Conservation (phyloP, 2,329 filamentous ascomycete genomes). For the Cladosporium colombiae region DNA sequence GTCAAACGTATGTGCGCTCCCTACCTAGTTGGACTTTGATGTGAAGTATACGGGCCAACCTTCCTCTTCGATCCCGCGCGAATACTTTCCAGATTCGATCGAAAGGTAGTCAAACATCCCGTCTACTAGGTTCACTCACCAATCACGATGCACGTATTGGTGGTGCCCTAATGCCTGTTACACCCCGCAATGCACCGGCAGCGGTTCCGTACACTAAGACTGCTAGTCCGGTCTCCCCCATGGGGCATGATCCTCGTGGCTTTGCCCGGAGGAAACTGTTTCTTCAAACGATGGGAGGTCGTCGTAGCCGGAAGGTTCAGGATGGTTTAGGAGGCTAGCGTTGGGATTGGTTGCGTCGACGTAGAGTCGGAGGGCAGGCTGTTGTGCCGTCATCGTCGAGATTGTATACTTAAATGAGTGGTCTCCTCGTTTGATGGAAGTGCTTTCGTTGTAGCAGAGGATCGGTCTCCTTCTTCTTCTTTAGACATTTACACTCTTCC, state of each 20-base stretch:
- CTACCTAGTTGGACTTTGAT: neutral
- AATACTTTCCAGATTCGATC: neutral
- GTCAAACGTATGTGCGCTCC: neutral
- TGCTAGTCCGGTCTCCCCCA: neutral
- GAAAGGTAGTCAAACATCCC: neutral
- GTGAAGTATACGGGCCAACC: neutral
- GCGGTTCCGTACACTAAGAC: neutral
- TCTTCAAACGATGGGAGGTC: neutral
- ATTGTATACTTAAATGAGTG: neutral
- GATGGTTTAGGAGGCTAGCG: neutral
- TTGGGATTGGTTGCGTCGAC: neutral
- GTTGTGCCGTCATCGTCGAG: neutral
- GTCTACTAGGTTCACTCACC: neutral
- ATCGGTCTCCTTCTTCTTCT: neutral
- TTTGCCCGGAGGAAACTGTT: slow-evolving; percentile 3
- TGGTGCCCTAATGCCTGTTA: neutral
- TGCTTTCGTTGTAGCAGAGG: neutral
- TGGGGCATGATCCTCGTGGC: neutral
- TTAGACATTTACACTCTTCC: neutral
- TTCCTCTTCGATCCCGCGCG: neutral
- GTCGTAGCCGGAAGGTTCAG: slow-evolving; percentile 3
- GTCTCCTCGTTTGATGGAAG: neutral
- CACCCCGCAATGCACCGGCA: slow-evolving; percentile 3
- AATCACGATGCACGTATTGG: neutral
- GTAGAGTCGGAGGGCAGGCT: neutral